Percentiles rank a stretch among this genome's conserved stretches.
These are phyloP conservation scores for Microdochium bolleyi DNA, from an alignment of 2,329 filamentous ascomycete species.

Conservation along the genomic window DNA sequence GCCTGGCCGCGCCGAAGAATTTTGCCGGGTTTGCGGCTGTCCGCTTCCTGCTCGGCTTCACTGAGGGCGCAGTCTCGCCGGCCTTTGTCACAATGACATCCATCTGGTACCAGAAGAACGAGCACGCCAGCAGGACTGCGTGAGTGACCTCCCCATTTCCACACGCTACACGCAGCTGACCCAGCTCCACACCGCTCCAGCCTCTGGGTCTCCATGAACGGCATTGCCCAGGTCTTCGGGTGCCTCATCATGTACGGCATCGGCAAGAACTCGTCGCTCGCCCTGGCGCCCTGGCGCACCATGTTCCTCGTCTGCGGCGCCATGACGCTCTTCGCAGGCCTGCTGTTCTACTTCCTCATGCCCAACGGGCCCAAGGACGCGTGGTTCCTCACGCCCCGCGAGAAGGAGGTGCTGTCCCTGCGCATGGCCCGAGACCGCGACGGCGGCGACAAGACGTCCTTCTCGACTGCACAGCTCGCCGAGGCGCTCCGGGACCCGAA, in stretches of 20 bases:
- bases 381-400: conserved; percentile 37
- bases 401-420: conserved; percentile 30
- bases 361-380: conserved; percentile 35
- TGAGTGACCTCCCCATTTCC: conserved; percentile 1
- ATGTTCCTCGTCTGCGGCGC: conserved; percentile 43
- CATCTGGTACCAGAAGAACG: conserved; percentile 29
- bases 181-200: conserved; percentile 5
- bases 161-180: conserved; percentile 2
- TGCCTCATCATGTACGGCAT: conserved; percentile 42
- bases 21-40: conserved; percentile 29
- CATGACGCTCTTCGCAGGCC: conserved; percentile 31
- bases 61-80: conserved; percentile 13
- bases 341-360: conserved; percentile 36
- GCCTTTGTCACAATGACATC: conserved; percentile 34
- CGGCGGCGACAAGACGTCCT: conserved; percentile 28
- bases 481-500: conserved; percentile 34
- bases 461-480: conserved; percentile 31
- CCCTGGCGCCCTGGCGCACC: conserved; percentile 34
- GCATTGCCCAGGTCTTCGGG: conserved; percentile 35
- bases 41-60: conserved; percentile 33
- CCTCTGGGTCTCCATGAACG: conserved; percentile 36
- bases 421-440: conserved; percentile 23
- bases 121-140: conserved; percentile 23
- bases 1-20: conserved; percentile 29
- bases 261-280: conserved; percentile 27